These are phyloP conservation scores for Blastobotrys persicus DNA, from an alignment of 1,139 yeast species.

Conservation along the genomic window DNA sequence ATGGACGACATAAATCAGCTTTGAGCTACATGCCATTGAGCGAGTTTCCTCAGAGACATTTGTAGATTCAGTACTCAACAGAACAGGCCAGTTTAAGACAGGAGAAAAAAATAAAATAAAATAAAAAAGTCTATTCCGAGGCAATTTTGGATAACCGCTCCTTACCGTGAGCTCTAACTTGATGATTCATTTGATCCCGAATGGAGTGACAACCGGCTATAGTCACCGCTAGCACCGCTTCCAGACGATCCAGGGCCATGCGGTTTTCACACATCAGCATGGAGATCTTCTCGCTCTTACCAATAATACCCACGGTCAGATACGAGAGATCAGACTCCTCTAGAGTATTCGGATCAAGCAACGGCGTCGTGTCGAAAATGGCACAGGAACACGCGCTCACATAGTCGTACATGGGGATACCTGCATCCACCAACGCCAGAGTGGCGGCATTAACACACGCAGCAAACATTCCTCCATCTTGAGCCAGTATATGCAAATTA, in stretches of 20 bases:
- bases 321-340: conserved; percentile 84
- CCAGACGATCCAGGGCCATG: conserved; percentile 78
- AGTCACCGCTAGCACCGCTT: conserved; percentile 75
- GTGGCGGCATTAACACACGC: conserved; percentile 85
- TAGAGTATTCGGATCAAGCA: conserved; percentile 74
- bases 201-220: conserved; percentile 86
- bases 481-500: conserved; percentile 72
- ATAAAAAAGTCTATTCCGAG: neutral
- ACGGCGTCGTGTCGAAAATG: conserved; percentile 64
- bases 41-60: no score
- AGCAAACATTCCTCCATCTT: conserved; percentile 87
- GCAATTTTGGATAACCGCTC: conserved; percentile 39
- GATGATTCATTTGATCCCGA: conserved; percentile 81
- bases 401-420: conserved; percentile 90
- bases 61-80: no score
- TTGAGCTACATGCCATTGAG: no score
- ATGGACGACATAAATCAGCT: no score
- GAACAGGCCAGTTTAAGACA: no score
- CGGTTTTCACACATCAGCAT: conserved; percentile 70
- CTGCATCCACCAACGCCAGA: conserved; percentile 89
- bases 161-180: conserved; percentile 71
- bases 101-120: no score
- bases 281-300: conserved; percentile 75
- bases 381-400: conserved; percentile 82
- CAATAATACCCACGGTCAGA: conserved; percentile 80